Evolutionary conservation across 2,329 filamentous ascomycete genomes (phyloP).

Genomic region (Sporothrix curviconia): DNA sequence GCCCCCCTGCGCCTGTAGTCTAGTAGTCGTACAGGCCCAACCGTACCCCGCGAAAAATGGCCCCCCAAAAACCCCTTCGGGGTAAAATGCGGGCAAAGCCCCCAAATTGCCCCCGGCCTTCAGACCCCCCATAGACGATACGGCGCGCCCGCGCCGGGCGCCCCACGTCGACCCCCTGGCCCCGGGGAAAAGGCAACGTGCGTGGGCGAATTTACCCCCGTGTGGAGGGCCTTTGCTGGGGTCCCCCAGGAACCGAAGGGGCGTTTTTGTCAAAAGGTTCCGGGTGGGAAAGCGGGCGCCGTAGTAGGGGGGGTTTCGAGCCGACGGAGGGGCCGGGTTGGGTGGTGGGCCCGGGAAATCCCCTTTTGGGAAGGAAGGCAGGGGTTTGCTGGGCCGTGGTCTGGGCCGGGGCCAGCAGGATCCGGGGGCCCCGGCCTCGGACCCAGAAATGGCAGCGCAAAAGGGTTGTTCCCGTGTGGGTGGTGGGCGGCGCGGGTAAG

Average conservation of each 20-base stretch:
- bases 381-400: slow-evolving; percentile 57
- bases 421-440: slow-evolving; percentile 65
- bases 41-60: slow-evolving; percentile 79
- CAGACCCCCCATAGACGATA: slow-evolving; percentile 81
- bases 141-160: slow-evolving; percentile 38
- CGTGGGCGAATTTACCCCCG: slow-evolving; percentile 69
- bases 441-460: slow-evolving; percentile 77
- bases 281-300: slow-evolving; percentile 62
- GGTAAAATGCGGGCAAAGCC: slow-evolving; percentile 75
- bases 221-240: slow-evolving; percentile 76
- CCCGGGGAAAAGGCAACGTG: slow-evolving; percentile 67
- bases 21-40: slow-evolving; percentile 75
- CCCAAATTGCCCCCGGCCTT: slow-evolving; percentile 72
- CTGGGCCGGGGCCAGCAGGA: slow-evolving; percentile 70
- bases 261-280: slow-evolving; percentile 59
- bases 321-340: slow-evolving; percentile 72
- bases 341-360: slow-evolving; percentile 63
- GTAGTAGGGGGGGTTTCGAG: no score
- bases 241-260: slow-evolving; percentile 74
- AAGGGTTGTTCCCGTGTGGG: slow-evolving; percentile 65
- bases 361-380: slow-evolving; percentile 70
- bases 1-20: slow-evolving; percentile 45
- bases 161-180: slow-evolving; percentile 49
- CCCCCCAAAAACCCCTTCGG: slow-evolving; percentile 70
- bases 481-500: no score